These are phyloP conservation scores for Pseudogymnoascus destructans DNA, from an alignment of 2,329 filamentous ascomycete species.

Conservation along the genomic window DNA sequence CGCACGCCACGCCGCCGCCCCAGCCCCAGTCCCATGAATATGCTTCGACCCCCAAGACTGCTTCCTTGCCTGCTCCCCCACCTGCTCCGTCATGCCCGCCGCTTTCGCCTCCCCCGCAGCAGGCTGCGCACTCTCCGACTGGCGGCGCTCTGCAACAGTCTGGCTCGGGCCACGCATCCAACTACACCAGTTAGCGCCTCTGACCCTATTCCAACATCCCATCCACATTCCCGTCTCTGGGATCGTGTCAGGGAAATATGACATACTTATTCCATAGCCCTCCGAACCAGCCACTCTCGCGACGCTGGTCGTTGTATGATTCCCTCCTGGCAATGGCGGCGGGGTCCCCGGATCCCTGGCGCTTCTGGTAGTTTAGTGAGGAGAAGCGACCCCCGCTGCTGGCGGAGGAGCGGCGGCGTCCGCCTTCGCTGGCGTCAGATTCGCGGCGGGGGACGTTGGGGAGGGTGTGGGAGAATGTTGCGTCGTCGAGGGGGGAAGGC, in stretches of 20 bases:
- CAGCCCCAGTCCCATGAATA: neutral
- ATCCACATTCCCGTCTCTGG: neutral
- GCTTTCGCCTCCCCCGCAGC: neutral
- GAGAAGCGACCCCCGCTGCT: neutral
- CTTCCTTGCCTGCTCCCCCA: neutral
- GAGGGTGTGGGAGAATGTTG: neutral
- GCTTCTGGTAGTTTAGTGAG: neutral
- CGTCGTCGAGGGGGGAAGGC: conserved; percentile 5
- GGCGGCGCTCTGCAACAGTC: neutral
- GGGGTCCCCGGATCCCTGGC: neutral
- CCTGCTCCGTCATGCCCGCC: neutral
- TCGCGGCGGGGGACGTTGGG: neutral
- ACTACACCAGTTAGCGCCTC: neutral
- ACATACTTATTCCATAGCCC: conserved; percentile 29
- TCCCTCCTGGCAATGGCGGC: neutral
- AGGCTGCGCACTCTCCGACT: neutral
- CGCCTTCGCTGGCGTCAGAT: neutral
- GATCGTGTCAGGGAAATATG: conserved; percentile 10
- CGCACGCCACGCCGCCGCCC: neutral
- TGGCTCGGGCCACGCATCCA: neutral
- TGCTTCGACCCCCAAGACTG: neutral
- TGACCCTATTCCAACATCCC: neutral
- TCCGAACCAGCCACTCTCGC: conserved; percentile 18
- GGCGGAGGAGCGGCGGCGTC: neutral
- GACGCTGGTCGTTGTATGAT: conserved; percentile 3